phyloP scores from a whole-genome alignment of 352 stramenopile species.

The Phytophthora multivora region DNA sequence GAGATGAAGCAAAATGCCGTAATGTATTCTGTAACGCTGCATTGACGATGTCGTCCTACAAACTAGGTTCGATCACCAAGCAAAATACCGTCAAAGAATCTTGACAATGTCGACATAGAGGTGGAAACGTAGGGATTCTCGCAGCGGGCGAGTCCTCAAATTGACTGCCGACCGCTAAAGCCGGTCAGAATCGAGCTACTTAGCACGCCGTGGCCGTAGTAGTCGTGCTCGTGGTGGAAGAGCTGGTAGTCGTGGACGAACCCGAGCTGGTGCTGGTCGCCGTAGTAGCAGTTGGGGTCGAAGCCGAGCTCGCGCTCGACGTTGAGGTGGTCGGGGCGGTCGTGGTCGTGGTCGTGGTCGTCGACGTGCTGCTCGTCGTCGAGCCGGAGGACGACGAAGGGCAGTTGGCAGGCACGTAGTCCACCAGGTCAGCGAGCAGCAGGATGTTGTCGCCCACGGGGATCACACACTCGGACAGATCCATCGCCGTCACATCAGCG shows the following conservation, averaged over 20 bases:
- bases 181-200: not conserved
- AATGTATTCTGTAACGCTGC: slow-evolving; percentile 13
- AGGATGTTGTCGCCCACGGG: slow-evolving; percentile 34
- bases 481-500: slow-evolving; percentile 17
- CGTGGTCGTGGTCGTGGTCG: slow-evolving; percentile 22
- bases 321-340: slow-evolving; percentile 15
- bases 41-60: not conserved
- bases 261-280: slow-evolving; percentile 3
- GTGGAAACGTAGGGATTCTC: slow-evolving; percentile 11
- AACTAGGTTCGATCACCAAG: not conserved
- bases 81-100: slow-evolving; percentile 2
- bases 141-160: slow-evolving; percentile 1
- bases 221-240: slow-evolving; percentile 10
- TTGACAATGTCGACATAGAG: slow-evolving; percentile 9
- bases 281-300: slow-evolving; percentile 9
- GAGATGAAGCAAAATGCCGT: slow-evolving; percentile 3
- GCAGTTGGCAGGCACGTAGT: slow-evolving; percentile 28
- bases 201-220: slow-evolving; percentile 23
- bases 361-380: slow-evolving; percentile 28
- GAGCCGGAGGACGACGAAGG: slow-evolving; percentile 24
- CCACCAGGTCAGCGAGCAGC: slow-evolving; percentile 31
- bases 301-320: slow-evolving; percentile 10
- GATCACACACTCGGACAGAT: slow-evolving; percentile 33
- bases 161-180: too few species aligned
- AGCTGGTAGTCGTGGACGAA: slow-evolving; percentile 2